A percentile compares a stretch with the other conserved stretches of the same genome.
Conservation (phyloP, 352 stramenopile genomes). For the Phytophthora hybrid region DNA sequence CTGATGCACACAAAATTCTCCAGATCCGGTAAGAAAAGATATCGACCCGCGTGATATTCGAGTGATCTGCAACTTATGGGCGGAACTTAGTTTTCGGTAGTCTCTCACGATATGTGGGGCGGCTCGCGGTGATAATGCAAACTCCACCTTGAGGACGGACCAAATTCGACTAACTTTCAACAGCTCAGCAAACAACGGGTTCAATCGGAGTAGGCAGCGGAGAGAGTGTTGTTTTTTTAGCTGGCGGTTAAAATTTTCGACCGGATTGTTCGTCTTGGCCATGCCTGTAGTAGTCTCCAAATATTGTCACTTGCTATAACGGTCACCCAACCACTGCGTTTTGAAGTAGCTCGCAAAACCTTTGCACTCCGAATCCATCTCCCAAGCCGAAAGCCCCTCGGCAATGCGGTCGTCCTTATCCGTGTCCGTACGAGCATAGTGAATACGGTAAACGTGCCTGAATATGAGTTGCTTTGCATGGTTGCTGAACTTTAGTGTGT, state of each 20-base stretch:
- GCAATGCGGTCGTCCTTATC: no score
- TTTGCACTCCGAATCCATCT: no score
- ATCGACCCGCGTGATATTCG: no score
- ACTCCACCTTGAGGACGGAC: background rate
- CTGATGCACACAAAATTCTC: no score
- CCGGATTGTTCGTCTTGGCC: slow-evolving; percentile 10
- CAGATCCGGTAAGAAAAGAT: background rate
- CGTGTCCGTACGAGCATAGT: no score
- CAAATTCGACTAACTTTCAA: background rate
- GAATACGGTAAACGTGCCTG: no score
- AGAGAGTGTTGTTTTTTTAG: background rate
- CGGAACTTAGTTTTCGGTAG: background rate
- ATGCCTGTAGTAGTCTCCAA: background rate
- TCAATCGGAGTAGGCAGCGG: background rate
- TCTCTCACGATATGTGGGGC: background rate
- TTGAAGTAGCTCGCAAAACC: background rate
- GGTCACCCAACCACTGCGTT: background rate
- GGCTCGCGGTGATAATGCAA: background rate
- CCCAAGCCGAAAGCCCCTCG: no score
- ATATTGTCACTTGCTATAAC: slow-evolving; percentile 6
- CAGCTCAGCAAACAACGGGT: background rate
- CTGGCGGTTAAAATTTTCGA: slow-evolving; percentile 9
- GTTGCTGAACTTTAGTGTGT: no score
- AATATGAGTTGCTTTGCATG: no score
- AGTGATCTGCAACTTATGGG: no score